Conservation (phyloP, 2,329 filamentous ascomycete genomes). For the Monosporascus sp. region DNA sequence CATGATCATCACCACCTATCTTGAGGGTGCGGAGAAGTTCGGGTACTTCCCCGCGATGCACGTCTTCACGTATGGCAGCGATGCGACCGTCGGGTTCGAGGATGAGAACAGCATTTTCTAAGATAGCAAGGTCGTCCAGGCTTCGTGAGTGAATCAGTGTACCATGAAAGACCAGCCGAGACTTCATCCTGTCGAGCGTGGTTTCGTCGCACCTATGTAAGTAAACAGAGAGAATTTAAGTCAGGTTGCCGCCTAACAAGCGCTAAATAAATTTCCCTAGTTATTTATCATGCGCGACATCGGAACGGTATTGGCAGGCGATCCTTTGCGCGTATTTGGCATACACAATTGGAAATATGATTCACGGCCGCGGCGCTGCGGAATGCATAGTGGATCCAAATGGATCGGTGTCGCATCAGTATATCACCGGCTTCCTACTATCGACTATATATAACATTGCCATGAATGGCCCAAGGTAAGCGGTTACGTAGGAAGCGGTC, state of each 20-base stretch:
- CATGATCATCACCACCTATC: constrained; percentile 7
- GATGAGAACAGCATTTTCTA: constrained; percentile 33
- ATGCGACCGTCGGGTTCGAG: constrained; percentile 23
- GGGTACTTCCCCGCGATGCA: constrained; percentile 9
- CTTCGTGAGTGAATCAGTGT: constrained; percentile 36
- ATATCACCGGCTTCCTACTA: no score
- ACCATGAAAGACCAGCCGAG: constrained; percentile 31
- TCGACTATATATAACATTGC: no score
- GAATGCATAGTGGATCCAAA: no score
- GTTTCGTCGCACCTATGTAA: not conserved
- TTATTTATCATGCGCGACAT: not conserved
- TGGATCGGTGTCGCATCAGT: no score
- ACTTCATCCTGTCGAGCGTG: constrained; percentile 1
- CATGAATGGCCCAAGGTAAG: no score
- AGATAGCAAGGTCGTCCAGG: constrained; percentile 29
- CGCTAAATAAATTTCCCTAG: no score
- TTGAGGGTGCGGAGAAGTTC: constrained; percentile 7
- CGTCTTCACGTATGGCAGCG: constrained; percentile 14
- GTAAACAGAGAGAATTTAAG: not conserved
- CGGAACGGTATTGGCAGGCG: not conserved
- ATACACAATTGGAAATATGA: not conserved
- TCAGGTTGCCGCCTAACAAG: no score
- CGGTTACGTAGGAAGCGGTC: not conserved
- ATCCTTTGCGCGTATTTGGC: not conserved
- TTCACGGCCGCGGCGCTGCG: not conserved